Base-by-base conservation (phyloP, 768 basidiomycete genomes). In the Lentinus brumalis region DNA sequence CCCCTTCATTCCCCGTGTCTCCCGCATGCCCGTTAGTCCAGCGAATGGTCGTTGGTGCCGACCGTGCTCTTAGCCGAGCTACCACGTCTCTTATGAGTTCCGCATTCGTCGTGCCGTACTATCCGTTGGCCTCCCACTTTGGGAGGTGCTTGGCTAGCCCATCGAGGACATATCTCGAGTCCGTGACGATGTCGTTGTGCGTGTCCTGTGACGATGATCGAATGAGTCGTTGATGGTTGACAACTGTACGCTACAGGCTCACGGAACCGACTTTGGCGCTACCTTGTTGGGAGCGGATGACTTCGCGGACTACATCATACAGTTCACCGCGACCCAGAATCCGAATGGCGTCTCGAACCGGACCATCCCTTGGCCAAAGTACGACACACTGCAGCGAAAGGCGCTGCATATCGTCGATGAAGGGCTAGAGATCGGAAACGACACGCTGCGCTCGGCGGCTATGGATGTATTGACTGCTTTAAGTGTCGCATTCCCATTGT, bases 281-380 rank as follows among this genome's bases (percentile, higher is more conserved):
- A 9, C 49, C 8, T 58, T 41, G n/a, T 38, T 21, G 5, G 42
- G 45, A 26, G 53, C 51, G 6, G 38, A 32, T 32, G 61, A 59
- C 62, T 7, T 53, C 50, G 56, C 61, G 39, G 61, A 53, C 31
- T 63, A 60, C 47, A 62, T 71, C 39, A 62, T 71, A 47, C 67
- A 63, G 38, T 71, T 71, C 49, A 62, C 54, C n/a, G 39, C 62
- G 3, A 65, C 62, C 39, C 65, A 70, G 16, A 59, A 71, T 45
- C 70, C 70, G 12, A 66, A 61, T 21, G 61, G 56, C 52, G 52
- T 15, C n/a, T 44, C 47, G 46, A 21, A 55, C 40, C 11, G 67
- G 21, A 31, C 52, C 15, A 38, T 52, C 50, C 7, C 11, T 12
- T 71, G 70, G 70, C 70, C 69, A 0, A 53, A 46, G 30, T 71